phyloP scores from a whole-genome alignment of 1,139 yeast species.

The Scheffersomyces quercinus region DNA sequence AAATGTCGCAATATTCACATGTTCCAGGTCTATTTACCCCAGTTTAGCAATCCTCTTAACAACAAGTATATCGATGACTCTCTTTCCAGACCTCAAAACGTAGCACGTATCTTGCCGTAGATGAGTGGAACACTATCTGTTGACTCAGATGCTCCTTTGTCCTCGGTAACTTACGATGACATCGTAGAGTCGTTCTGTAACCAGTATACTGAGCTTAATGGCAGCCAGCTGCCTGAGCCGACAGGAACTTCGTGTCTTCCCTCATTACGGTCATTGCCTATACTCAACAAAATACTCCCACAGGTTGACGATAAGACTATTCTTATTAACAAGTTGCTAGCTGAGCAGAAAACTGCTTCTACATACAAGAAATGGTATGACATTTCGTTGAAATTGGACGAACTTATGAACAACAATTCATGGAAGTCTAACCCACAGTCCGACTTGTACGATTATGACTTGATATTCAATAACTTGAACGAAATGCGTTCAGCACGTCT shows the following conservation, averaged over 20 bases:
- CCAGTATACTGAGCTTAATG: conserved; percentile 3
- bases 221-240: too few species aligned
- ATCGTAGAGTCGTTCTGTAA: conserved; percentile 9
- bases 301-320: conserved; percentile 27
- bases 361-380: conserved; percentile 73
- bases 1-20: too few species aligned
- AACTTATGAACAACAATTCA: conserved; percentile 55
- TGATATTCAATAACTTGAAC: conserved; percentile 54
- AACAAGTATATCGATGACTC: too few species aligned
- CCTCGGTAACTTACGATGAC: not conserved
- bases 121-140: too few species aligned
- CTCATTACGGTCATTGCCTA: conserved; percentile 21
- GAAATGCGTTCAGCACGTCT: conserved; percentile 64
- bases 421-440: conserved; percentile 74
- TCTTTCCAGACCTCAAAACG: too few species aligned
- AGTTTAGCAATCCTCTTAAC: too few species aligned
- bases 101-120: too few species aligned
- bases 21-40: too few species aligned
- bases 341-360: conserved; percentile 58
- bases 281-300: conserved; percentile 29
- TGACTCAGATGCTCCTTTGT: too few species aligned
- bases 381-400: conserved; percentile 64
- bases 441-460: conserved; percentile 67
- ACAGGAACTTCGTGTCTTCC: too few species aligned
- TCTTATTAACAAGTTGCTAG: conserved; percentile 32